Percentiles rank a stretch among this genome's conserved stretches.
These are phyloP conservation scores for Alternaria hordeiaustralica DNA, from an alignment of 2,329 filamentous ascomycete genomes.

Conservation along the genomic window DNA sequence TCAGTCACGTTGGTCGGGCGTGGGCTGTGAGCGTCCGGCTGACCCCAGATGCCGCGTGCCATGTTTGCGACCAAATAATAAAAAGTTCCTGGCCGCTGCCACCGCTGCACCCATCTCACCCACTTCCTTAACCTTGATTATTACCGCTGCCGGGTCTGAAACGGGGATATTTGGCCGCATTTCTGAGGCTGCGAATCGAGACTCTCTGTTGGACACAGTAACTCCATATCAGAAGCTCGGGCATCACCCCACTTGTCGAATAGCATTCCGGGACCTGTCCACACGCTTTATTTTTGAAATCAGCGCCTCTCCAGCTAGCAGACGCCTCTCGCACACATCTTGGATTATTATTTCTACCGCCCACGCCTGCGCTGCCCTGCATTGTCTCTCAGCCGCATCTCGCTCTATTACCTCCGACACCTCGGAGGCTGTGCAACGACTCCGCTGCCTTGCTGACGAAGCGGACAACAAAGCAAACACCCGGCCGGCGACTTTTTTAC, in stretches of 20 bases:
- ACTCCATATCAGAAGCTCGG: conserved; percentile 30
- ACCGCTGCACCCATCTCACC: conserved; percentile 18
- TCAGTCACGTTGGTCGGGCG: conserved; percentile 29
- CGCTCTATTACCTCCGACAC: conserved; percentile 19
- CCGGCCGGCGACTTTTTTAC: conserved; percentile 12
- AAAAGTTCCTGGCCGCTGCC: conserved; percentile 23
- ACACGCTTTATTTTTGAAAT: conserved; percentile 27
- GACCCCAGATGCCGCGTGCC: conserved; percentile 31
- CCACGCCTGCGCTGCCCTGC: conserved; percentile 22
- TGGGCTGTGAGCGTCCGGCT: conserved; percentile 23
- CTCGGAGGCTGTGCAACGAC: conserved; percentile 31
- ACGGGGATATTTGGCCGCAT: conserved; percentile 19
- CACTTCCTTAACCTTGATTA: neutral
- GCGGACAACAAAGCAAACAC: conserved; percentile 22
- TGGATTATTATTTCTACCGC: conserved; percentile 17
- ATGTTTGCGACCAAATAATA: conserved; percentile 27
- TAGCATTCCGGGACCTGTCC: conserved; percentile 35
- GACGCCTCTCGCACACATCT: conserved; percentile 17
- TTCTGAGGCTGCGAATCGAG: conserved; percentile 21
- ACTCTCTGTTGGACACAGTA: conserved; percentile 19
- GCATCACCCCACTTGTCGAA: conserved; percentile 27
- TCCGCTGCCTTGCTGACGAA: conserved; percentile 21
- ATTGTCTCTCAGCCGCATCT: conserved; percentile 30
- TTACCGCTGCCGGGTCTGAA: conserved; percentile 12
- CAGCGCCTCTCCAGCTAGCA: conserved; percentile 16